Conservation (phyloP, 331 rosid species). For the Quercus tomentella region DNA sequence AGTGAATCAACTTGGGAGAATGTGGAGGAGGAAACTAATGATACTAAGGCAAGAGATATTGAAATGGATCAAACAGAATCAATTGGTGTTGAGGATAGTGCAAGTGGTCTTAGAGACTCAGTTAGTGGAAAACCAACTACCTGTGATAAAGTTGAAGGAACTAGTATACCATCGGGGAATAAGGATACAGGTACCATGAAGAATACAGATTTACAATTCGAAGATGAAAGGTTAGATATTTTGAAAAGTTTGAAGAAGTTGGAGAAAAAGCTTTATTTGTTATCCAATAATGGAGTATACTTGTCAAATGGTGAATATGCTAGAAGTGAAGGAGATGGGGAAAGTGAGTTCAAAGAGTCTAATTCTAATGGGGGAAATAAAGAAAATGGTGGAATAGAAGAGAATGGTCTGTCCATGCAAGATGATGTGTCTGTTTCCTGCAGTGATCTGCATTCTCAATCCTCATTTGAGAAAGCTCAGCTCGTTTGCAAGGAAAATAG, state of each 20-base stretch:
- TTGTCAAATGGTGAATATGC: constrained; percentile 23
- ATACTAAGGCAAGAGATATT: constrained; percentile 70
- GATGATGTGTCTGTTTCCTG: constrained; percentile 30
- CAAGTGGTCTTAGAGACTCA: constrained; percentile 18
- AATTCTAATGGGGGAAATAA: constrained; percentile 14
- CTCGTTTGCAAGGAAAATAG: constrained; percentile 20
- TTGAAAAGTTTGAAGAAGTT: constrained; percentile 46
- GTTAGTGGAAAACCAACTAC: constrained; percentile 27
- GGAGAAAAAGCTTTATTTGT: constrained; percentile 53
- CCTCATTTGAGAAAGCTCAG: constrained; percentile 27
- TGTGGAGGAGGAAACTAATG: constrained; percentile 33
- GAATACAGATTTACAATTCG: constrained; percentile 34
- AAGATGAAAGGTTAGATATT: constrained; percentile 43
- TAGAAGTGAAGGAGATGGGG: constrained; percentile 14
- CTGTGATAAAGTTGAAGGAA: constrained; percentile 27
- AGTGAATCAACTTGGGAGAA: constrained; percentile 42
- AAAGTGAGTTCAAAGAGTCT: constrained; percentile 9
- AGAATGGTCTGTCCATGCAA: constrained; percentile 15
- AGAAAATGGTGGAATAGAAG: constrained; percentile 21
- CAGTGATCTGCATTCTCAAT: constrained; percentile 3
- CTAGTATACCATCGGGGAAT: constrained; percentile 12
- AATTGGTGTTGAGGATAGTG: constrained; percentile 23
- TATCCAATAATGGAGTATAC: constrained; percentile 36
- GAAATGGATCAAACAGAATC: constrained; percentile 52
- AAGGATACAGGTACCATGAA: constrained; percentile 24